Evolutionary conservation across 352 stramenopile species (phyloP), one percentile per base, ranked within the genome.

Genomic region (Phytophthora sojae): DNA sequence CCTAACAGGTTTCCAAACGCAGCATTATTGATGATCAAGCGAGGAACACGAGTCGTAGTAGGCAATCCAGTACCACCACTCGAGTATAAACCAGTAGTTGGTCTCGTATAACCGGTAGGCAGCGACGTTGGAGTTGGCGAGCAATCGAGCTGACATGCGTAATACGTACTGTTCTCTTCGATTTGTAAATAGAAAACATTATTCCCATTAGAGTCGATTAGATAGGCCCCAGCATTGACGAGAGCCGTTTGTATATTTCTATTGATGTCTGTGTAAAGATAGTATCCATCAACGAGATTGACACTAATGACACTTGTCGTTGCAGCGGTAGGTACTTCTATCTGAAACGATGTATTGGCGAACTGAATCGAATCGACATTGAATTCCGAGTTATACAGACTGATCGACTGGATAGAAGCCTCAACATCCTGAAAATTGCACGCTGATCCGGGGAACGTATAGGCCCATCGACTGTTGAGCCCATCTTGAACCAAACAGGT

Each of bases 161-260:
- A 69, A 64, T 69, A 69, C 0, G 52, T 49, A 12, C 21, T 57
- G 21, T 74, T 74, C 9, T 73, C 67, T 0, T 8, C n/a, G 0
- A 68, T 2, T 39, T 73, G 44, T 2, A 69, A 21, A 19, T 65
- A 73, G 4, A 64, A 69, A 0, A 69, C 62, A 15, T 69, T 69
- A 1, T 69, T 21, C 4, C 54, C 54, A 45, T 45, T 32, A 37
- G 62, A 6, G 42, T 69, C 17, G 6, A 42, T 42, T 17, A 42
- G 35, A 42, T 42, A 42, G 35, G 35, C 35, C 15, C 35, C 35
- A 42, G 61, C 50, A 37, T 47, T 56, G 1, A 67, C 51, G 2
- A 67, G 39, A 49, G 61, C 51, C 17, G 51, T 56, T 42, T 67
- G 61, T 15, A 67, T 67, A 3, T 21, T 49, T 0, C 52, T 25